Evolutionary conservation across 2,329 filamentous ascomycete species (phyloP).

Genomic region (Colletotrichum lupini): DNA sequence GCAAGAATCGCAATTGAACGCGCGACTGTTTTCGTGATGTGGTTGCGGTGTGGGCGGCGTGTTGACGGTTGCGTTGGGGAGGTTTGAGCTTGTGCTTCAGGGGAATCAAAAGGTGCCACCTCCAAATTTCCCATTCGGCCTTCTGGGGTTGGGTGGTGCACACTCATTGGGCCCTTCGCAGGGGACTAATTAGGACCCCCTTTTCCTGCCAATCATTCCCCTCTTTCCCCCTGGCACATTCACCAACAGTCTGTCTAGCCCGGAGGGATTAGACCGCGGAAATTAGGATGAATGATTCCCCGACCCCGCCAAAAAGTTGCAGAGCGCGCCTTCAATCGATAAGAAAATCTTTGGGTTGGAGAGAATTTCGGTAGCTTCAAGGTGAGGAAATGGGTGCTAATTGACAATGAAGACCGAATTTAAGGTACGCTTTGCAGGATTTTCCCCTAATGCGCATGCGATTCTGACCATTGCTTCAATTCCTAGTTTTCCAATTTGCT

Average conservation of each 20-base stretch:
- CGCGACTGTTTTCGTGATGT: slow-evolving; percentile 36
- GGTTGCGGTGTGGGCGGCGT: slow-evolving; percentile 35
- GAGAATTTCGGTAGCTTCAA: slow-evolving; percentile 25
- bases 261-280: neutral
- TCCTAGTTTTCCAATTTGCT: slow-evolving; percentile 94
- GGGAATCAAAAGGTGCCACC: slow-evolving; percentile 39
- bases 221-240: slow-evolving; percentile 29
- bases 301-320: slow-evolving; percentile 45
- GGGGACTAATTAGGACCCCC: slow-evolving; percentile 37
- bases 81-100: slow-evolving; percentile 39
- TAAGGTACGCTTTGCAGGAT: slow-evolving; percentile 70
- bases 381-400: slow-evolving; percentile 46
- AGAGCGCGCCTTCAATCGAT: slow-evolving; percentile 45
- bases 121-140: slow-evolving; percentile 38
- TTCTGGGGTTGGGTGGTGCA: slow-evolving; percentile 30
- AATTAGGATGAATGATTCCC: slow-evolving; percentile 49
- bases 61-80: slow-evolving; percentile 35
- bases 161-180: slow-evolving; percentile 33
- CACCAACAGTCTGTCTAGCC: slow-evolving; percentile 5
- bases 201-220: slow-evolving; percentile 37
- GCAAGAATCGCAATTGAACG: slow-evolving; percentile 29
- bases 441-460: neutral
- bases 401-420: slow-evolving; percentile 98
- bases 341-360: slow-evolving; percentile 39
- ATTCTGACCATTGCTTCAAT: neutral